Evolutionary conservation across 1,284 basidiomycete genomes (phyloP), one percentile per base, ranked within the genome.

Genomic region (Athelia sp.): DNA sequence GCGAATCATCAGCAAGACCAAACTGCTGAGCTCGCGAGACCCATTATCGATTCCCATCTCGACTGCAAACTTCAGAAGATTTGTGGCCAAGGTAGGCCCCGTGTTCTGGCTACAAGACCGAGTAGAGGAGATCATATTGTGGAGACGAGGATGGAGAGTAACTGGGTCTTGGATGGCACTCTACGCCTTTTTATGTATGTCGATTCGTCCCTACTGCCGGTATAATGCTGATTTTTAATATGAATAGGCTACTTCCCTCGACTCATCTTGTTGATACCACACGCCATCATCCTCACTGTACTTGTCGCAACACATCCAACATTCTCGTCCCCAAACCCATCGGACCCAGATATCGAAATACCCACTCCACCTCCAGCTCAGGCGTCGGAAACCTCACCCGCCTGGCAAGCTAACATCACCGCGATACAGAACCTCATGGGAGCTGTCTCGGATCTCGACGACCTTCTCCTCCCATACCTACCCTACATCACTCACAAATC

Each of bases 381-480:
- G 31, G 61, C 70, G 3, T 62, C 68, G 4, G 79, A 83, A 59
- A 80, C 80, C 1, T 76, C 77, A 11, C 71, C 80, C 0, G 82
- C 86, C 49, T 90, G 86, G 85, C 79, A 87, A 50, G 82, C 81
- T 1, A 90, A 90, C 55, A 70, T 90, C 2, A 86, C 90, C 65
- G 86, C 73, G 1, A 84, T 90, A 23, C 88, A 90, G 58, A 90
- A 90, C 55, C 75, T 90, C 19, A 90, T 90, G 87, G 88, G 88
- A 23, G 69, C 74, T 4, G 69, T 80, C 83, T 75, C 76, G 10
- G 83, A 85, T 50, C 54, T 56, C 1, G 64, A 78, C 43, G 76
- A 79, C 50, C 47, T 65, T 6, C 43, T 69, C 2, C 51, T 59
- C 3, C 65, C 60, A 4, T 51, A 63, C 51, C 55, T 63, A 43